Percentiles rank a stretch among this genome's conserved stretches.
These are phyloP conservation scores for Pythium aquatile DNA, from an alignment of 352 stramenopile genomes.

Conservation along the genomic window DNA sequence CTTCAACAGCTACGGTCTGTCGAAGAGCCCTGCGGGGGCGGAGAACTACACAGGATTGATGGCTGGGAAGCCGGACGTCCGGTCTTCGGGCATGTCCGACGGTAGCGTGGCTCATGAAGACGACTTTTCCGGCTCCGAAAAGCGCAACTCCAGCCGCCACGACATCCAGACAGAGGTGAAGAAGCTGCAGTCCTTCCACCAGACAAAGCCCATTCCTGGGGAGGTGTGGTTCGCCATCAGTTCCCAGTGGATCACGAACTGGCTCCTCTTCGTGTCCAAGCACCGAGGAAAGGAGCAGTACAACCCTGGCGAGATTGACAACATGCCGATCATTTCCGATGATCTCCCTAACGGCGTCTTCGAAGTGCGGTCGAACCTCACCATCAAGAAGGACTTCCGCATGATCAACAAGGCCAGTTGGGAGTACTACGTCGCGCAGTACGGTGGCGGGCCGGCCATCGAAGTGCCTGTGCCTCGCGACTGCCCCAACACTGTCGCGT, in stretches of 20 bases:
- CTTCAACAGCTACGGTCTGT: slow-evolving; percentile 69
- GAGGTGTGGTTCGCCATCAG: slow-evolving; percentile 72
- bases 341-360: slow-evolving; percentile 65
- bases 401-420: slow-evolving; percentile 82
- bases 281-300: slow-evolving; percentile 55
- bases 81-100: slow-evolving; percentile 46
- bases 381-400: slow-evolving; percentile 73
- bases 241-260: slow-evolving; percentile 63
- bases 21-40: slow-evolving; percentile 19
- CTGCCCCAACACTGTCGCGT: slow-evolving; percentile 50
- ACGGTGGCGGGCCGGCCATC: slow-evolving; percentile 66
- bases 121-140: slow-evolving; percentile 51
- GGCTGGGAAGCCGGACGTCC: slow-evolving; percentile 32
- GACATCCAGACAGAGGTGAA: slow-evolving; percentile 63
- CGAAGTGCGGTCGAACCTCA: slow-evolving; percentile 50
- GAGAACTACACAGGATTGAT: slow-evolving; percentile 55
- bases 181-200: slow-evolving; percentile 63
- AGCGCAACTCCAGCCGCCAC: slow-evolving; percentile 37
- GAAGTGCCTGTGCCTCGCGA: slow-evolving; percentile 60
- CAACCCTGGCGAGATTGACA: slow-evolving; percentile 64
- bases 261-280: slow-evolving; percentile 76
- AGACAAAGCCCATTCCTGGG: slow-evolving; percentile 50
- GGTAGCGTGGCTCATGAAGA: slow-evolving; percentile 66
- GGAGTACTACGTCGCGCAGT: slow-evolving; percentile 72
- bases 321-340: slow-evolving; percentile 74